Base-by-base conservation (phyloP, 106 monocot species). In the Hemerocallis citrina region DNA sequence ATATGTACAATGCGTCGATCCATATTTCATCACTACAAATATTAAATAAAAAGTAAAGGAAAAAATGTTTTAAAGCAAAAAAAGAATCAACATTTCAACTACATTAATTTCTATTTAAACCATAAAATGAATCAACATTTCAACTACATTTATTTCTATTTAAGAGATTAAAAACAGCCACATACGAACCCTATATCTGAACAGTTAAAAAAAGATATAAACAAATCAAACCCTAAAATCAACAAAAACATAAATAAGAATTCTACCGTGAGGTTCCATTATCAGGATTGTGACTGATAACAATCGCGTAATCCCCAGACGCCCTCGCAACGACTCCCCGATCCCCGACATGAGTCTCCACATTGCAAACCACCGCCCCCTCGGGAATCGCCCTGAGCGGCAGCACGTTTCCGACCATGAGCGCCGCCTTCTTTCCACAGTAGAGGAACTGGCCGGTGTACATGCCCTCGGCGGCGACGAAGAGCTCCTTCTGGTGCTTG, bases 401-500 rank as follows among this genome's bases (percentile, higher is more conserved):
- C 4, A 81, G 68, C 19, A 81, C 81, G 57, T 81, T 81, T 1
- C 81, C 81, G 21, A 76, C 81, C 76, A 81, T 73, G 46, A 81
- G 75, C 34, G 50, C 47, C 25, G 81, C 81, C 63, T 81, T 81
- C 57, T 68, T 66, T 7, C 75, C 81, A 52, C 81, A 81, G 72
- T 75, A 81, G 27, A 81, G 52, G 62, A 81, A 81, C 64, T 75
- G 75, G 41, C 81, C 81, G 24, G 81, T 81, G 75, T 79, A 79
- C 59, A 79, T 79, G 23, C 79, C 79, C 66, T 79, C 79, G 44
- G 79, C 79, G 29, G 79, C 74, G 31, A 79, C 35, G 52, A 79
- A 79, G 32, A 79, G 74, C 79, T 79, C 79, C 65, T 74, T 79
- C 74, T 79, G 71, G 56, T 71, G 80, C 80, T 75, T 80, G 75